Evolutionary conservation across 169 alveolate species (phyloP).

Genomic region (Theileria equi): DNA sequence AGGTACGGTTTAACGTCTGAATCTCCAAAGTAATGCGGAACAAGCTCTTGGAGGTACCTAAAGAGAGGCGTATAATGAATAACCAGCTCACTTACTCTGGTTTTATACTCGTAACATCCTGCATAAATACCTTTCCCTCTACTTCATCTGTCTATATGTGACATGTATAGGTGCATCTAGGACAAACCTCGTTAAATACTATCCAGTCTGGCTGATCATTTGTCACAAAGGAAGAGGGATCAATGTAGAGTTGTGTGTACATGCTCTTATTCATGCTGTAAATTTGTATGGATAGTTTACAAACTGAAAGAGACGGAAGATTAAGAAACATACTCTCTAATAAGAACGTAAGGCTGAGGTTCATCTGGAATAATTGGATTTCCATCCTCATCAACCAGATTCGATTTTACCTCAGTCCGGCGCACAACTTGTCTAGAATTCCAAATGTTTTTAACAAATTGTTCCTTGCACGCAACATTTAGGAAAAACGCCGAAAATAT

Average conservation of each 20-base stretch:
- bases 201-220: constrained; percentile 65
- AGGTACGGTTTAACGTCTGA: constrained; percentile 29
- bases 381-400: constrained; percentile 40
- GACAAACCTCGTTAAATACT: constrained; percentile 50
- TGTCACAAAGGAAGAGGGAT: constrained; percentile 53
- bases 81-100: constrained; percentile 39
- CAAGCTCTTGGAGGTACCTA: constrained; percentile 52
- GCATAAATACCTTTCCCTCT: constrained; percentile 51
- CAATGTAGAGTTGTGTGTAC: constrained; percentile 37
- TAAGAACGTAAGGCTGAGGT: constrained; percentile 52
- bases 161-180: not conserved
- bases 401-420: constrained; percentile 3
- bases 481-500: constrained; percentile 53
- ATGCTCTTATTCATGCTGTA: constrained; percentile 11
- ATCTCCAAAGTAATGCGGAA: constrained; percentile 60
- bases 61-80: not conserved
- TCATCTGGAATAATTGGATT: constrained; percentile 35
- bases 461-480: constrained; percentile 67
- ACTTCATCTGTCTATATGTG: constrained; percentile 24
- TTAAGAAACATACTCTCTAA: constrained; percentile 14
- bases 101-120: constrained; percentile 48
- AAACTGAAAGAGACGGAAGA: too few relatives aligned
- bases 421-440: constrained; percentile 41
- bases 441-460: constrained; percentile 23
- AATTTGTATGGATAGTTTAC: not conserved